Conservation (phyloP, 2,329 filamentous ascomycete species). For the Monosporascus sp. region DNA sequence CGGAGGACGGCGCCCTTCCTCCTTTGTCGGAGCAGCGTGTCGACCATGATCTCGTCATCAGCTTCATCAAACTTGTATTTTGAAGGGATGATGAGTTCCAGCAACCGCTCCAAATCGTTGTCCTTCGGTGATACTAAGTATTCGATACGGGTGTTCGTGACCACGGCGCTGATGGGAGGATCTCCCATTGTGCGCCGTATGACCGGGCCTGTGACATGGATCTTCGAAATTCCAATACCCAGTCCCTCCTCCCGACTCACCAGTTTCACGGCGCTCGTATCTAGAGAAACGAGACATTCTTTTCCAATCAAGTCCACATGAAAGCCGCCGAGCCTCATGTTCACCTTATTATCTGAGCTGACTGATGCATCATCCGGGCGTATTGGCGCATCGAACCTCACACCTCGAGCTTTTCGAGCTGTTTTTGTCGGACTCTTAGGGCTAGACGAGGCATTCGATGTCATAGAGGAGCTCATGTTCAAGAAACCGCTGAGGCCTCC, state of each 20-base stretch:
- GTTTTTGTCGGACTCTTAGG: slow-evolving; percentile 31
- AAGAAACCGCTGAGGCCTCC: slow-evolving; percentile 88
- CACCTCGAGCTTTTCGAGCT: slow-evolving; percentile 45
- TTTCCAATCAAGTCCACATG: slow-evolving; percentile 72
- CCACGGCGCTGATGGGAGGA: slow-evolving; percentile 56
- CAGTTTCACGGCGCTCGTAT: slow-evolving; percentile 77
- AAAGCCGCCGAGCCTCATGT: slow-evolving; percentile 71
- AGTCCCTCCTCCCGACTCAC: slow-evolving; percentile 70
- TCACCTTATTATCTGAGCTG: slow-evolving; percentile 59
- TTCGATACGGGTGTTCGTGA: slow-evolving; percentile 65
- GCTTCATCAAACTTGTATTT: slow-evolving; percentile 81
- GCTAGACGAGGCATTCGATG: slow-evolving; percentile 59
- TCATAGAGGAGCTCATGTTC: slow-evolving; percentile 80
- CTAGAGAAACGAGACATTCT: slow-evolving; percentile 67
- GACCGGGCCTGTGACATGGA: slow-evolving; percentile 70
- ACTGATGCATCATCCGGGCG: slow-evolving; percentile 42
- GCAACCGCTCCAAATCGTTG: slow-evolving; percentile 71
- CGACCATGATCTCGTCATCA: slow-evolving; percentile 90
- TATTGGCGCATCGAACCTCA: slow-evolving; percentile 52
- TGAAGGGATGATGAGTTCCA: slow-evolving; percentile 85
- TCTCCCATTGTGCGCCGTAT: slow-evolving; percentile 45
- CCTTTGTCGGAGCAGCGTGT: slow-evolving; percentile 81
- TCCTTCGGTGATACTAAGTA: slow-evolving; percentile 71
- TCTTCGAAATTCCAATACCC: slow-evolving; percentile 67
- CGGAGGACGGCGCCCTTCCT: slow-evolving; percentile 80